Evolutionary conservation across 129 eudicot species (phyloP), one percentile per base, ranked within the genome.

Genomic region (Chrysanthemum makinoi): DNA sequence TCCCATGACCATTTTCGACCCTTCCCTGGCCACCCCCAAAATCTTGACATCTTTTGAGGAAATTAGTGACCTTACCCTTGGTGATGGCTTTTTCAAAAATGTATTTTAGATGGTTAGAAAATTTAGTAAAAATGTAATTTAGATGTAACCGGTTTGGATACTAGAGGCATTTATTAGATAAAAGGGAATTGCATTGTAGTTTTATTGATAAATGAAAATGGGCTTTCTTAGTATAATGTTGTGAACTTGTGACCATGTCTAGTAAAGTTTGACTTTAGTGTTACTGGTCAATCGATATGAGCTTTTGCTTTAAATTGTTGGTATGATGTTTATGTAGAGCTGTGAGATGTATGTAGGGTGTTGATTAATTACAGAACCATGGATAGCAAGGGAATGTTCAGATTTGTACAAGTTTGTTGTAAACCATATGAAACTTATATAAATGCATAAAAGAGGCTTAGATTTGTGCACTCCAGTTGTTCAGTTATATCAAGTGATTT

Each of bases 401-500:
- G 20, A 19, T 53, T 49, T 74, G 72, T 11, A 13, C 55, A 16
- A 64, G 65, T 63, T 64, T 54, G 70, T 35, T 64, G 33, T 35
- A 70, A 55, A 1, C 2, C 43, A 3, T 50, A 20, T 35, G 43
- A 35, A 35, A 35, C 43, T 3, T 30, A 4, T 33, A 33, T 33
- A 33, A 35, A 35, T 35, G 43, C 43, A 35, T 35, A 35, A 35
- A 35, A 35, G 8, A 35, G 43, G 43, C 43, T 35, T 35, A 35
- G 1, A 35, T 35, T 5, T 35, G 43, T 35, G 43, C 43, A 0
- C 9, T 35, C 2, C 43, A 5, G 43, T 35, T 35, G 43, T 35
- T 35, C 43, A n/a, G n/a, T n/a, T 1, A 35, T 35, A 35, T 35
- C 43, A 0, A 35, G 33, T 65, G 47, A 44, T 65, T 44, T 16